These are phyloP conservation scores for Thraustotheca clavata DNA, from an alignment of 352 stramenopile genomes.

Conservation along the genomic window DNA sequence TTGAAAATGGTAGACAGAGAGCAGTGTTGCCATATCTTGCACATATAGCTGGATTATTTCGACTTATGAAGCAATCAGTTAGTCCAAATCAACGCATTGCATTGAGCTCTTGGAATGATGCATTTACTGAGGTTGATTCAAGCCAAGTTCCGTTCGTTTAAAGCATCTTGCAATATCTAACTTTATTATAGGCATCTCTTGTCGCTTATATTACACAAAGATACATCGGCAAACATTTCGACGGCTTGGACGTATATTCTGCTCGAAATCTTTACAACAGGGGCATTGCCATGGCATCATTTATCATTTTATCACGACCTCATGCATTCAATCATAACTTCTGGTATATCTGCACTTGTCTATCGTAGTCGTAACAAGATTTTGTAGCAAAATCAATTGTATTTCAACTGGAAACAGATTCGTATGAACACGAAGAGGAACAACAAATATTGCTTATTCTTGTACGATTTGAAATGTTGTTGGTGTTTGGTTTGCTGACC, in stretches of 20 bases:
- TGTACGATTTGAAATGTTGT: constrained; percentile 9
- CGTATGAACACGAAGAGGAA: not conserved
- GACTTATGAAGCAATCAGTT: not conserved
- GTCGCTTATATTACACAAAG: not conserved
- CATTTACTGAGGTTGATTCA: too few species aligned
- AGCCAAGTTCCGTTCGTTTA: too few species aligned
- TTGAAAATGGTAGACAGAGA: constrained; percentile 13
- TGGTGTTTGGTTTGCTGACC: not conserved
- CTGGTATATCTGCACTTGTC: not conserved
- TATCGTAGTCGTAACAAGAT: not conserved
- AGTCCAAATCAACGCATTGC: too few species aligned
- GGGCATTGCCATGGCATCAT: not conserved
- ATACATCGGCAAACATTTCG: not conserved
- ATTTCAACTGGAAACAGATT: constrained; percentile 8
- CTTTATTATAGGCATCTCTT: too few species aligned
- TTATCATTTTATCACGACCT: not conserved
- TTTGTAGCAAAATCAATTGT: constrained; percentile 1
- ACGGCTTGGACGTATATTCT: not conserved
- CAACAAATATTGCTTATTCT: not conserved
- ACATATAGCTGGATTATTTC: not conserved
- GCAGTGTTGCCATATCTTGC: not conserved
- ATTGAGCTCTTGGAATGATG: too few species aligned
- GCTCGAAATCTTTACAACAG: not conserved
- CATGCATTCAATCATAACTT: not conserved
- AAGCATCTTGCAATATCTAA: too few species aligned